A percentile compares a stretch with the other conserved stretches of the same genome.
phyloP scores from a whole-genome alignment of 2,329 filamentous ascomycete species.

The Lasiodiplodia theobromae region DNA sequence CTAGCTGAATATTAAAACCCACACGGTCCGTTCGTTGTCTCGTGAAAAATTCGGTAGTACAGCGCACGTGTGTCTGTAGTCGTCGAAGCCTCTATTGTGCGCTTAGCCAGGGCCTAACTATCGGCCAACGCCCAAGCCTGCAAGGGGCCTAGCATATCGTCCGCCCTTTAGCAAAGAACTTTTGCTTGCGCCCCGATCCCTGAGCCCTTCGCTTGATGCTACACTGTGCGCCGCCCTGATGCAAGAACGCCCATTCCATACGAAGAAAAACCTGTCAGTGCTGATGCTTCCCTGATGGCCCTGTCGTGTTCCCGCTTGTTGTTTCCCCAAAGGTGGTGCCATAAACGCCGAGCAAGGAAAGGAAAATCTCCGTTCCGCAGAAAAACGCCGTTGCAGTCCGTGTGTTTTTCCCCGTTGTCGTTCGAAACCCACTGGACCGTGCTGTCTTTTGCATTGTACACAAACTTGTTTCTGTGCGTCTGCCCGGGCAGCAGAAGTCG shows the following conservation, averaged over 20 bases:
- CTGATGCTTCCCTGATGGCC: neutral
- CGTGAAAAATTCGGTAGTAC: neutral
- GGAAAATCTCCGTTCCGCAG: neutral
- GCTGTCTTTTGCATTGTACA: neutral
- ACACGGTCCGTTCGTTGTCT: neutral
- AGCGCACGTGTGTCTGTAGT: neutral
- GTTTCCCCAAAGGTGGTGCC: neutral
- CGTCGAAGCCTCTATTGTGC: neutral
- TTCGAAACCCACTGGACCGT: neutral
- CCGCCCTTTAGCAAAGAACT: neutral
- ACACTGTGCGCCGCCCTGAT: neutral
- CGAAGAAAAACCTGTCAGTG: neutral
- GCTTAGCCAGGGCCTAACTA: neutral
- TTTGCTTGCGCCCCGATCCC: constrained; percentile 1
- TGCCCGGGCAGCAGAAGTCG: neutral
- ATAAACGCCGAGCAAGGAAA: neutral
- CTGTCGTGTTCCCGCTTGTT: neutral
- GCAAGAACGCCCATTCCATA: constrained; percentile 7
- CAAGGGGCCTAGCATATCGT: neutral
- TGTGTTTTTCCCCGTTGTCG: neutral
- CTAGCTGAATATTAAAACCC: neutral
- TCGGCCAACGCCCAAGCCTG: neutral
- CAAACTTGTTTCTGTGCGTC: neutral
- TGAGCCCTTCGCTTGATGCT: neutral
- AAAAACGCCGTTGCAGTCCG: neutral